Conservation (phyloP, 306 rosid genomes). For the Luffa acutangula region DNA sequence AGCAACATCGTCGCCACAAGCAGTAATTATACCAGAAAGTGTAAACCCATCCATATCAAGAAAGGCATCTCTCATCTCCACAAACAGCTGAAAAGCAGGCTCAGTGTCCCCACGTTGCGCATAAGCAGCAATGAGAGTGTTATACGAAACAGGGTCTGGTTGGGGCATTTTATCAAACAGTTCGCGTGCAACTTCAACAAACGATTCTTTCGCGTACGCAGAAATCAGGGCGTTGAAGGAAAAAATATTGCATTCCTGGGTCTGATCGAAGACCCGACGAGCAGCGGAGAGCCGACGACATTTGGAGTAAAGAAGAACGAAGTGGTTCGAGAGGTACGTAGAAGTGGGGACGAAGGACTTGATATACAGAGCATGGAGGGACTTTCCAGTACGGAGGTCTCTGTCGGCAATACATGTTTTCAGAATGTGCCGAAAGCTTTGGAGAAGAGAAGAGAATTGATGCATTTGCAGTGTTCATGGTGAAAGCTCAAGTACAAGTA, state of each 20-base stretch:
- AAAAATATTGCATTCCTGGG: constrained; percentile 32
- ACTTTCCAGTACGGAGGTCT: constrained; percentile 4
- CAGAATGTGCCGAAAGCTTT: background rate
- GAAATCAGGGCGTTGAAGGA: constrained; percentile 32
- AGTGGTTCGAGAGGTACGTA: constrained; percentile 40
- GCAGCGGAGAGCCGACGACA: constrained; percentile 27
- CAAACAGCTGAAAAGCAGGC: constrained; percentile 31
- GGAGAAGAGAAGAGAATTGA: background rate
- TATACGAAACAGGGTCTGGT: background rate
- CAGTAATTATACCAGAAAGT: constrained; percentile 33
- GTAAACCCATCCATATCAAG: constrained; percentile 59
- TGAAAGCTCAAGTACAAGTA: background rate
- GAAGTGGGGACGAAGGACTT: constrained; percentile 15
- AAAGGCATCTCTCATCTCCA: constrained; percentile 27
- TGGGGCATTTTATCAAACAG: constrained; percentile 6
- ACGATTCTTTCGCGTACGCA: constrained; percentile 21
- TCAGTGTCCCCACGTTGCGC: constrained; percentile 36
- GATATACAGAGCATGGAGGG: constrained; percentile 7
- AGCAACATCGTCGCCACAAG: constrained; percentile 25
- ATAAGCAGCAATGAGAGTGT: constrained; percentile 48
- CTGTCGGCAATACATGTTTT: background rate
- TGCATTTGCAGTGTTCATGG: constrained; percentile 4
- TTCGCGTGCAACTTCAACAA: constrained; percentile 2
- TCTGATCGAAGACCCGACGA: constrained; percentile 21
- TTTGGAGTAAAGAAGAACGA: constrained; percentile 43